A percentile compares a stretch with the other conserved stretches of the same genome.
Conservation (phyloP, 805 yeast species). For the Blastobotrys parvus region DNA sequence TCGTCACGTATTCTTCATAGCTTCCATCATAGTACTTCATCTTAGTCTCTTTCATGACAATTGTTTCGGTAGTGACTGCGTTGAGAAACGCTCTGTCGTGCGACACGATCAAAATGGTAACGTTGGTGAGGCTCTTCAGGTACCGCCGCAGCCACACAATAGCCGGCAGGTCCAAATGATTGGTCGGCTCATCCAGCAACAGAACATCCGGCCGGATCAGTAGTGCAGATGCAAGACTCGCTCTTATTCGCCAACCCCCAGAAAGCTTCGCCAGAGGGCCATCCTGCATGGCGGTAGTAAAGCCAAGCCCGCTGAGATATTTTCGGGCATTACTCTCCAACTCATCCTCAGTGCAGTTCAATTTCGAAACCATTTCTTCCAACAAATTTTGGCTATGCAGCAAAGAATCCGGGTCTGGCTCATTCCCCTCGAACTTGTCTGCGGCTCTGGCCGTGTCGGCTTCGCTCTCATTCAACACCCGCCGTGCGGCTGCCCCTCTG, state of each 20-base stretch:
- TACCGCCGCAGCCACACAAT: constrained; percentile 93
- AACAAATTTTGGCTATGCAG: not conserved
- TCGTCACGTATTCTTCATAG: constrained; percentile 47
- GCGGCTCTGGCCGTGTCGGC: constrained; percentile 59
- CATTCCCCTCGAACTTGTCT: constrained; percentile 82
- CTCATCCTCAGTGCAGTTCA: constrained; percentile 31
- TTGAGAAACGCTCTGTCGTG: constrained; percentile 97
- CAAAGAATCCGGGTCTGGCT: constrained; percentile 61
- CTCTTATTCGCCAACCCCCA: constrained; percentile 99
- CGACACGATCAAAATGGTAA: constrained; percentile 93
- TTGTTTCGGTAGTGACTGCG: constrained; percentile 90
- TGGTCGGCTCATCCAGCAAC: constrained; percentile 94
- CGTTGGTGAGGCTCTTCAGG: constrained; percentile 67
- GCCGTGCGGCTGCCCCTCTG: constrained; percentile 2
- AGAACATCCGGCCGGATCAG: constrained; percentile 92
- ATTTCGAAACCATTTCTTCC: not conserved
- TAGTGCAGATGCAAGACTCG: constrained; percentile 97
- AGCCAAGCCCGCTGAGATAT: constrained; percentile 81
- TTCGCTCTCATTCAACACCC: constrained; percentile 1
- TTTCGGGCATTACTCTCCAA: constrained; percentile 60
- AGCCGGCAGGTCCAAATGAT: constrained; percentile 90
- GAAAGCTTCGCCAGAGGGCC: constrained; percentile 91
- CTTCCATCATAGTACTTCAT: constrained; percentile 94
- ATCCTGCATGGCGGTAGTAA: constrained; percentile 77
- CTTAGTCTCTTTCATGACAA: constrained; percentile 92